Conservation (phyloP, 2,329 filamentous ascomycete species). For the Microthyrium microscopicum region DNA sequence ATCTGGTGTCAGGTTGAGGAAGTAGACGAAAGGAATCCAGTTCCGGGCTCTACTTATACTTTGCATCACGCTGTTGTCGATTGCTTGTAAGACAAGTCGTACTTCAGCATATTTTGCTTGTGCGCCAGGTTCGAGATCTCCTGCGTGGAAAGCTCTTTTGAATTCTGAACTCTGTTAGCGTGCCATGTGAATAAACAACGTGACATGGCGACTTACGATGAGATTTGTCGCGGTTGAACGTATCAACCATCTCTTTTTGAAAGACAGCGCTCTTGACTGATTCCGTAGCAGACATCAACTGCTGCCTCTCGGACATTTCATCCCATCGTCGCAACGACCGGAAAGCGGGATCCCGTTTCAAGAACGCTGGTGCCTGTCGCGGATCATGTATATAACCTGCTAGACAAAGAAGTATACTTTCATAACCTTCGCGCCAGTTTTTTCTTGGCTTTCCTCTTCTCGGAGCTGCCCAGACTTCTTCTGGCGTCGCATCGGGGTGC, state of each 20-base stretch:
- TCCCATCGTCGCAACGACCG: no score
- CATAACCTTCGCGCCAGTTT: no score
- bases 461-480: no score
- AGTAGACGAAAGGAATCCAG: not conserved
- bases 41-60: not conserved
- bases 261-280: not conserved
- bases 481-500: no score
- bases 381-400: no score
- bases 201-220: not conserved
- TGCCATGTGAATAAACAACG: not conserved
- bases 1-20: not conserved
- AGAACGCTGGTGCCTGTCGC: no score
- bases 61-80: not conserved
- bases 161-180: slow-evolving; percentile 15
- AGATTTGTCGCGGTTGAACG: not conserved
- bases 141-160: slow-evolving; percentile 29
- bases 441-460: no score
- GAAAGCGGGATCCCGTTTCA: no score
- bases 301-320: not conserved
- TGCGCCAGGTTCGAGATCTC: slow-evolving; percentile 25
- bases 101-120: not conserved
- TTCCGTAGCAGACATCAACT: not conserved
- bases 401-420: no score
- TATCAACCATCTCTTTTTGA: not conserved
- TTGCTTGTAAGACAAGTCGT: not conserved